These are phyloP conservation scores for Chrysoporthe cubensis DNA, from an alignment of 2,329 filamentous ascomycete genomes.

Conservation along the genomic window DNA sequence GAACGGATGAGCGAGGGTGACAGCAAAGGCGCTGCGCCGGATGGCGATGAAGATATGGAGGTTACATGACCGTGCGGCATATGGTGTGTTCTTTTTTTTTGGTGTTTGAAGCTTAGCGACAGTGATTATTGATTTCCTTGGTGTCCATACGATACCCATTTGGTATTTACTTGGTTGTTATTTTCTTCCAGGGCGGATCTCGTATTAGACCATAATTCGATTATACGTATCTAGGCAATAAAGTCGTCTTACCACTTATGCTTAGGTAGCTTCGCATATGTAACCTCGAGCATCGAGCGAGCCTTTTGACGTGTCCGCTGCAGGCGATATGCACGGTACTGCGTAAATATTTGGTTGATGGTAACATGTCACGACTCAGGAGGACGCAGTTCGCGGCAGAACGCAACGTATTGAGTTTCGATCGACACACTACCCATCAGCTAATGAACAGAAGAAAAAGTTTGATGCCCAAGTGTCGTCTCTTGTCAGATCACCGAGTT, in stretches of 20 bases:
- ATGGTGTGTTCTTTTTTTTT: not conserved
- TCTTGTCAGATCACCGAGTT: not conserved
- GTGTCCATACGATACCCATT: not conserved
- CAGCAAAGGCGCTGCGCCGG: not conserved
- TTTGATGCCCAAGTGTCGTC: not conserved
- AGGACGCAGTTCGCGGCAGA: not conserved
- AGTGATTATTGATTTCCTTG: not conserved
- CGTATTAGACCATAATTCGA: not conserved
- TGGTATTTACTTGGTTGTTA: not conserved
- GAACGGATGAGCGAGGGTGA: constrained; percentile 13
- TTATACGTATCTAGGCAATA: not conserved
- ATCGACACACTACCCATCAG: not conserved
- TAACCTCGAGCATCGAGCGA: not conserved
- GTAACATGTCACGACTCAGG: not conserved
- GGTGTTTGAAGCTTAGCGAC: not conserved
- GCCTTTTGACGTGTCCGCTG: not conserved
- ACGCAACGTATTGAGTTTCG: not conserved
- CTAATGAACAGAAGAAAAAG: not conserved
- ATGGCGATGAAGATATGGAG: not conserved
- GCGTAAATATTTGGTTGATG: not conserved
- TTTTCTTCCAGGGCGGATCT: not conserved
- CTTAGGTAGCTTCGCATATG: too few species aligned
- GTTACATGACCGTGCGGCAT: not conserved
- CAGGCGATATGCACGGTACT: not conserved
- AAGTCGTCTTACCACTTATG: not conserved